Evolutionary conservation across 257 asterid genomes (phyloP).

Genomic region (Solanum phureja): DNA sequence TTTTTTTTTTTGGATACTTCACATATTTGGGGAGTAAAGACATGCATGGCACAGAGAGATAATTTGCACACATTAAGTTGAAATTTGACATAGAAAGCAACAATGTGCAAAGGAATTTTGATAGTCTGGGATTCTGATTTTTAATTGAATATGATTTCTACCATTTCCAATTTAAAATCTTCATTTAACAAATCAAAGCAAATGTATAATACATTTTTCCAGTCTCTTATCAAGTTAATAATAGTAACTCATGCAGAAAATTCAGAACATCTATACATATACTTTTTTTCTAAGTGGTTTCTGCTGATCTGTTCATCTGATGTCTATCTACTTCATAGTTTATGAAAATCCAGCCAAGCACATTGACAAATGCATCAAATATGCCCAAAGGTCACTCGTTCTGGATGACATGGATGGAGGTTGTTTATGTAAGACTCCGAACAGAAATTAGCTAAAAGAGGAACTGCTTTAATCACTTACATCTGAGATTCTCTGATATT

Average conservation of each 20-base stretch:
- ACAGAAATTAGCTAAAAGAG: no score
- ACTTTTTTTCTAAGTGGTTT: not conserved
- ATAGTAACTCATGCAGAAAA: not conserved
- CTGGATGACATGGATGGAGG: no score
- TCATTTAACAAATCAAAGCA: not conserved
- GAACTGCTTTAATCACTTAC: no score
- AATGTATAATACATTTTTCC: not conserved
- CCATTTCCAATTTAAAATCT: not conserved
- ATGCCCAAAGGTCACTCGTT: no score
- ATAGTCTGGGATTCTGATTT: not conserved
- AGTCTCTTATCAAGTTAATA: not conserved
- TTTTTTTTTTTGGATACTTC: no score
- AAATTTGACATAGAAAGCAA: not conserved
- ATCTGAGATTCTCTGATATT: no score
- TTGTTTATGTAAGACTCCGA: no score
- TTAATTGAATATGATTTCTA: not conserved
- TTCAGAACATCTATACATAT: not conserved
- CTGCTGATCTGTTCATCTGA: conserved; percentile 8
- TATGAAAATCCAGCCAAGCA: conserved; percentile 13
- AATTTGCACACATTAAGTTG: not conserved
- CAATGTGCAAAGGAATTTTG: not conserved
- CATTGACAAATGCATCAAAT: no score
- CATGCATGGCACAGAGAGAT: not conserved
- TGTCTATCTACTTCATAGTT: not conserved
- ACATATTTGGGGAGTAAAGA: not conserved